Evolutionary conservation across 1,284 basidiomycete species (phyloP), one percentile per base, ranked within the genome.

Genomic region (Ceratobasidium sp.): DNA sequence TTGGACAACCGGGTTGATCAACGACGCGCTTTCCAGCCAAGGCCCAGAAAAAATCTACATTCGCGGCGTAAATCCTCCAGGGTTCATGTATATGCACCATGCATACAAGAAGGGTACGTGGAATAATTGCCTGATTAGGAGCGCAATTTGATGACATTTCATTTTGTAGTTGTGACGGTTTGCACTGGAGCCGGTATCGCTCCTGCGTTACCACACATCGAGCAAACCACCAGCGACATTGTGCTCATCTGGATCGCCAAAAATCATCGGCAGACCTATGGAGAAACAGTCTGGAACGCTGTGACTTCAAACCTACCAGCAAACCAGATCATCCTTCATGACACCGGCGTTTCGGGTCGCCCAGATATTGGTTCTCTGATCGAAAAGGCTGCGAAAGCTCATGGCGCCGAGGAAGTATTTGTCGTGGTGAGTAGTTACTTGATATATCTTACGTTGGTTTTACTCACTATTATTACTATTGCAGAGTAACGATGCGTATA

Each of bases 21-120:
- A 3, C n/a, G 52, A 68, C 27, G 35, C 52, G 13, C 8, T 68
- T 25, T 29, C 43, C 10, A 12, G 45, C 22, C 31, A 32, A 12
- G 64, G 64, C 3, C 64, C 64, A 8, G 64, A 52, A 13, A 54
- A 43, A 43, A 55, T 68, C 38, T 68, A 42, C 40, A 68, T 68
- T 15, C 52, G 64, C 17, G 64, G 64, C 5, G 64, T 68, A 7
- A 34, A 55, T 31, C 34, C 52, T 3, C 64, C 64, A 1, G 64
- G 64, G n/a, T 68, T 68, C 47, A 68, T 68, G 64, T 68, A 68
- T 55, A 68, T 68, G 64, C 52, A 68, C 35, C 64, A 40, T 10
- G 17, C 64, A 15, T 68, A 68, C 13, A 68, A 68, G 35, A 68
- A 68, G 42, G 64, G 64, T 68, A 42, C 32, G 64, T 31, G 7